phyloP scores from a whole-genome alignment of 139 green algal genomes.

The Nannochloris sp. region DNA sequence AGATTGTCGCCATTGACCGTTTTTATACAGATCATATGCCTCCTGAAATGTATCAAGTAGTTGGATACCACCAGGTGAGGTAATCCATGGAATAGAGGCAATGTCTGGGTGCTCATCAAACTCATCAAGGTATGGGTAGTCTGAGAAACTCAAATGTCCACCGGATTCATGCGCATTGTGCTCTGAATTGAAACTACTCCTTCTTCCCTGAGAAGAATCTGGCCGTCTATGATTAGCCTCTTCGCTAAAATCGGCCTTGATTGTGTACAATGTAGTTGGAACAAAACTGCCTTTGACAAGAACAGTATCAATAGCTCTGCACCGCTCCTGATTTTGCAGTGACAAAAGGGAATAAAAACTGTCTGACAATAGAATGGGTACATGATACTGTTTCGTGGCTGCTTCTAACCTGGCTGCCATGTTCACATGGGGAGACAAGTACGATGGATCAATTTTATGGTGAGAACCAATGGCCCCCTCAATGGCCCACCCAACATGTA shows the following conservation, averaged over 20 bases:
- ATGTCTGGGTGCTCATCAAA: conserved; percentile 76
- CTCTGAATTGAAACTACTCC: not conserved
- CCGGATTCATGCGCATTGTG: not conserved
- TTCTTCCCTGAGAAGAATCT: not conserved
- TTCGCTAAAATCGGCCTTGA: conserved; percentile 42
- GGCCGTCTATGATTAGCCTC: not conserved
- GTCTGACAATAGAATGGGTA: conserved; percentile 67
- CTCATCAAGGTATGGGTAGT: conserved; percentile 42
- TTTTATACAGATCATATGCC: conserved; percentile 49
- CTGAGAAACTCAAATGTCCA: conserved; percentile 17
- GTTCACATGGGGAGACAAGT: conserved; percentile 96
- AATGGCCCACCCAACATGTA: conserved; percentile 93
- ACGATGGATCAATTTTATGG: conserved; percentile 95
- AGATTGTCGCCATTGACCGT: conserved; percentile 58
- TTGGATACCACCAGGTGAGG: no score
- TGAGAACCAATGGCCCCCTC: conserved; percentile 89
- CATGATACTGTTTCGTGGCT: conserved; percentile 83
- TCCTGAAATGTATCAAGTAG: not conserved
- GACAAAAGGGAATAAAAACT: conserved; percentile 63
- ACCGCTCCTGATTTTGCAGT: conserved; percentile 18
- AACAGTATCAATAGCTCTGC: conserved; percentile 85
- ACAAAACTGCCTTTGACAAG: conserved; percentile 83
- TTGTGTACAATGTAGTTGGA: conserved; percentile 74
- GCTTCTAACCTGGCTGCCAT: conserved; percentile 90
- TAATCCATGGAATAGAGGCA: conserved; percentile 22